Conservation (phyloP, 176 grass and related monocot genomes). For the Aechmea fasciata region DNA sequence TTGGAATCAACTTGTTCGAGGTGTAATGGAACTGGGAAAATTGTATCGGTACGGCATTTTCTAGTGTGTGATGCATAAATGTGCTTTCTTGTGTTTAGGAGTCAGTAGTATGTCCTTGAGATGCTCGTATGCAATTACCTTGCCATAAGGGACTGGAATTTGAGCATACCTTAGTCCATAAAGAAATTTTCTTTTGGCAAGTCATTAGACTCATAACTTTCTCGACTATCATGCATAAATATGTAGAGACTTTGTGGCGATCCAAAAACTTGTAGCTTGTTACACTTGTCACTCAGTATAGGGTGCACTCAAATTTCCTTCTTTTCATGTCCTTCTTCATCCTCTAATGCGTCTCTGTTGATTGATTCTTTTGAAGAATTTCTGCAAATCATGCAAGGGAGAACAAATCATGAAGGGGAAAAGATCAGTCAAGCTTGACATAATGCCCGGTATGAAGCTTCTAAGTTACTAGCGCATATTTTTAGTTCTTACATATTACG, state of each 20-base stretch:
- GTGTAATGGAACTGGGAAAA: conserved; percentile 63
- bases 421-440: conserved; percentile 71
- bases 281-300: not conserved
- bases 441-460: conserved; percentile 54
- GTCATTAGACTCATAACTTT: not conserved
- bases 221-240: not conserved
- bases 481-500: not conserved
- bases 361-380: conserved; percentile 37
- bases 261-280: not conserved
- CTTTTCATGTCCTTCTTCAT: conserved; percentile 7
- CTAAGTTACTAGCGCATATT: conserved; percentile 9
- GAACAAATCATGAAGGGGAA: conserved; percentile 52
- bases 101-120: not conserved
- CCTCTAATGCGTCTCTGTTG: not conserved
- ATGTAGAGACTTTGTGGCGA: not conserved
- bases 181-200: no score
- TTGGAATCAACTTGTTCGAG: conserved; percentile 48
- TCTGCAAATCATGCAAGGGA: conserved; percentile 95
- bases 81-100: not conserved
- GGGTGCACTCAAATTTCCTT: not conserved
- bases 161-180: no score
- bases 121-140: not conserved
- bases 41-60: conserved; percentile 51
- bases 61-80: conserved; percentile 5
- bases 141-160: no score